phyloP scores from a whole-genome alignment of 1,139 yeast genomes.

The Debaryomyces robertsiae region DNA sequence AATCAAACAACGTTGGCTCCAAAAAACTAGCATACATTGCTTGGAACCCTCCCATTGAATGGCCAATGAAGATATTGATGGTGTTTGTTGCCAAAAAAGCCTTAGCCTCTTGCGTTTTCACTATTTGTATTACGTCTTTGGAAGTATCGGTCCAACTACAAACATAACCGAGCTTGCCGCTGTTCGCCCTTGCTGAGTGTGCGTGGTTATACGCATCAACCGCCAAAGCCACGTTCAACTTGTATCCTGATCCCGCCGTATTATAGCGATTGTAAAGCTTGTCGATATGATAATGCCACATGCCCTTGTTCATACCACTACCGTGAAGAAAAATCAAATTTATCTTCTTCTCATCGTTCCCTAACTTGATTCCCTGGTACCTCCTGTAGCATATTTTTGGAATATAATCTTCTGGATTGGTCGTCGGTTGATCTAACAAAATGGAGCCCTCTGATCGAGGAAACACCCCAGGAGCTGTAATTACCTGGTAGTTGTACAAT shows the following conservation, averaged over 20 bases:
- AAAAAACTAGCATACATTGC: constrained; percentile 45
- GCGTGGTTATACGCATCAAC: constrained; percentile 60
- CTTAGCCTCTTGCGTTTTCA: constrained; percentile 31
- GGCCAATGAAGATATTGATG: constrained; percentile 51
- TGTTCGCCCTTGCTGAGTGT: constrained; percentile 54
- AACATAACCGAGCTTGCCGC: constrained; percentile 48
- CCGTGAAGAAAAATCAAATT: constrained; percentile 58
- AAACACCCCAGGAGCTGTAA: background rate
- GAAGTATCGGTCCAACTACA: constrained; percentile 60
- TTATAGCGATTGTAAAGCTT: constrained; percentile 29
- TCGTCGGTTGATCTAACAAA: constrained; percentile 3
- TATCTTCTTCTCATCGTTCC: background rate
- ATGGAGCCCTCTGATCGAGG: constrained; percentile 12
- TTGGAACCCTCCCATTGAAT: constrained; percentile 65
- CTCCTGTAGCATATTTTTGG: constrained; percentile 28
- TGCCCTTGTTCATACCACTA: constrained; percentile 58
- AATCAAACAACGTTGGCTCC: constrained; percentile 51
- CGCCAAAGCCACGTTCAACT: constrained; percentile 38
- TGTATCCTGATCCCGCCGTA: constrained; percentile 12
- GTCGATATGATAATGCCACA: constrained; percentile 58
- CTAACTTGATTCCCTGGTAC: constrained; percentile 17
- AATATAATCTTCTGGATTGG: constrained; percentile 15
- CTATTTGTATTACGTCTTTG: constrained; percentile 51
- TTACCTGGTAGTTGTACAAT: constrained; percentile 1
- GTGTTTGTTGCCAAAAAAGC: constrained; percentile 35